These are phyloP conservation scores for Plantago major DNA, from an alignment of 257 asterid species.

Conservation along the genomic window DNA sequence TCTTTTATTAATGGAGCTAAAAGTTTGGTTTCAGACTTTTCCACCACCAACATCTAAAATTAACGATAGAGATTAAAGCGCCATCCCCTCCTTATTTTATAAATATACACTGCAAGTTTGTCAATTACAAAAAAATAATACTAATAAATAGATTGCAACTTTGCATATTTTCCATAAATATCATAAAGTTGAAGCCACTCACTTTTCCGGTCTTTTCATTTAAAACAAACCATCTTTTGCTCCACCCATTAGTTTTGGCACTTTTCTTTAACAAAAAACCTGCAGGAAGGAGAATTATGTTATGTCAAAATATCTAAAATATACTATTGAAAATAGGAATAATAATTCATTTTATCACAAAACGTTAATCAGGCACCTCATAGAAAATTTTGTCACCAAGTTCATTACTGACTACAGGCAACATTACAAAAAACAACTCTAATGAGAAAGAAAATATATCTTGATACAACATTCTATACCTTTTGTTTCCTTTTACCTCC, in stretches of 20 bases:
- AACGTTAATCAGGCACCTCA: neutral
- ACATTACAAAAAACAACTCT: neutral
- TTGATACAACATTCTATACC: too few species aligned
- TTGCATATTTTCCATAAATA: constrained; percentile 1
- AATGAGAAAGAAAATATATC: too few species aligned
- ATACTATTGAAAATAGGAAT: neutral
- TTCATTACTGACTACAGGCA: neutral
- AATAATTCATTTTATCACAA: neutral
- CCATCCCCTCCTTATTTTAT: neutral
- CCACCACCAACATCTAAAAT: too few species aligned
- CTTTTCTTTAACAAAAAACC: constrained; percentile 72
- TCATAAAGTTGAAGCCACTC: constrained; percentile 19
- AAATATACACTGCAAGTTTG: neutral
- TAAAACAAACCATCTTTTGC: constrained; percentile 77
- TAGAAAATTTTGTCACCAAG: neutral
- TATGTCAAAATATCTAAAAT: constrained; percentile 3
- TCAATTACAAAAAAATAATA: too few species aligned
- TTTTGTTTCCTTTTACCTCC: too few species aligned
- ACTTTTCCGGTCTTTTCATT: constrained; percentile 84
- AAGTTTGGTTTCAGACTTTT: too few species aligned
- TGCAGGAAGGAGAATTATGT: constrained; percentile 18
- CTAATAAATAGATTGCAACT: too few species aligned
- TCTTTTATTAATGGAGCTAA: too few species aligned
- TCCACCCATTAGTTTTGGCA: constrained; percentile 74
- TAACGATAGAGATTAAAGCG: neutral